These are phyloP conservation scores for Adansonia madagascariensis DNA, from an alignment of 441 rosid species.

Conservation along the genomic window DNA sequence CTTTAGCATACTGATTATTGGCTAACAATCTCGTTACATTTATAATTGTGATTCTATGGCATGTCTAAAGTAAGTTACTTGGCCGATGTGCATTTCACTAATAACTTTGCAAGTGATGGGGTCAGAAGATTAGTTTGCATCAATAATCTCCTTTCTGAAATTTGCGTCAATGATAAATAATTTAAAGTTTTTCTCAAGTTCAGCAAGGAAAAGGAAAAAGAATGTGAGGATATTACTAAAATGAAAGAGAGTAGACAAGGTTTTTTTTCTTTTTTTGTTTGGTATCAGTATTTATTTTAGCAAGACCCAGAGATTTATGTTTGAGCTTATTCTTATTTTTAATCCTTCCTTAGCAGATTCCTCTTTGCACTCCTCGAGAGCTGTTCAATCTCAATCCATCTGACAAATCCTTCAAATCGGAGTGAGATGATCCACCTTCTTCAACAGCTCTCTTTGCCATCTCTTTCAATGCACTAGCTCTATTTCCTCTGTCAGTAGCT, in stretches of 20 bases:
- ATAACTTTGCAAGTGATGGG: background rate
- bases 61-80: too few species aligned
- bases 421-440: slow-evolving; percentile 19
- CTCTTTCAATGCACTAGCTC: background rate
- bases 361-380: background rate
- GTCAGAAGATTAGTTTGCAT: background rate
- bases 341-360: too few species aligned
- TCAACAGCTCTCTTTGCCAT: slow-evolving; percentile 19
- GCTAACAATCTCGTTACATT: too few species aligned
- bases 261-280: background rate
- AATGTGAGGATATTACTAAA: background rate
- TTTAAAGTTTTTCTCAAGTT: background rate
- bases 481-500: background rate
- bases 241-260: background rate
- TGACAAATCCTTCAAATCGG: background rate
- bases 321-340: too few species aligned
- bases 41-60: too few species aligned
- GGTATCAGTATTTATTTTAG: background rate
- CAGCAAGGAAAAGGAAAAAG: background rate
- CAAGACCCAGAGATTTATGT: background rate
- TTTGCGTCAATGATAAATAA: too few species aligned
- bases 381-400: slow-evolving; percentile 15
- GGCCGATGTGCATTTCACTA: background rate
- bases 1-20: too few species aligned
- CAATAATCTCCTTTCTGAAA: too few species aligned